phyloP scores from a whole-genome alignment of 2,329 filamentous ascomycete genomes.

The Dactylella cylindrospora region DNA sequence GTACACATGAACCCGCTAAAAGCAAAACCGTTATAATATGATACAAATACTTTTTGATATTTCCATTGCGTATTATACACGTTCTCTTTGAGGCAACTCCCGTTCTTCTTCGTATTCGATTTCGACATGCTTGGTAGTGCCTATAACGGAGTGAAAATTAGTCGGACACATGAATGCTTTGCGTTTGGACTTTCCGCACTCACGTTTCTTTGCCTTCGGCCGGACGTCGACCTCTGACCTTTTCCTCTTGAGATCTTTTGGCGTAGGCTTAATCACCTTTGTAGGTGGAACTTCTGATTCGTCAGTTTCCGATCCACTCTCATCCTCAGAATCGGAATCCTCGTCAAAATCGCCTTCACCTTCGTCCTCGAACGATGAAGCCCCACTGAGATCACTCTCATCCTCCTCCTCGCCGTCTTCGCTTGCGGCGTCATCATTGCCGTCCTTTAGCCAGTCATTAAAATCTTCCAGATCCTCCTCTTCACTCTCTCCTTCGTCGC shows the following conservation, averaged over 20 bases:
- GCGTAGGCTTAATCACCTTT: conserved; percentile 36
- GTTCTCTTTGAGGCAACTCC: conserved; percentile 15
- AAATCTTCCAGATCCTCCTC: conserved; percentile 71
- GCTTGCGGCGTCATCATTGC: conserved; percentile 60
- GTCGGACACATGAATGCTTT: neutral
- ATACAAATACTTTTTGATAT: no score
- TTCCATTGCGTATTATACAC: no score
- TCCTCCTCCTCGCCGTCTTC: conserved; percentile 29
- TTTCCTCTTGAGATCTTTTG: conserved; percentile 47
- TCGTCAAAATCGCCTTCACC: conserved; percentile 25
- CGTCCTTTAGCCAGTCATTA: conserved; percentile 83
- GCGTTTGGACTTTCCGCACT: conserved; percentile 2
- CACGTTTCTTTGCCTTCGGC: conserved; percentile 49
- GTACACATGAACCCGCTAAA: no score
- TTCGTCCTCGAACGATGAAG: conserved; percentile 40
- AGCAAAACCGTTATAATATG: no score
- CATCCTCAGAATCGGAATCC: conserved; percentile 28
- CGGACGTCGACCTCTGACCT: conserved; percentile 45
- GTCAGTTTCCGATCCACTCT: conserved; percentile 30
- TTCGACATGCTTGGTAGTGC: conserved; percentile 46
- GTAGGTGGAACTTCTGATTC: conserved; percentile 18
- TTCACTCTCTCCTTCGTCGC: conserved; percentile 80
- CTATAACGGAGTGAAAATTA: conserved; percentile 32
- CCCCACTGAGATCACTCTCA: conserved; percentile 20
- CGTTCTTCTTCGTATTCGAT: conserved; percentile 49